Evolutionary conservation across 139 green algal species (phyloP).

Genomic region (Chlorella sp.): DNA sequence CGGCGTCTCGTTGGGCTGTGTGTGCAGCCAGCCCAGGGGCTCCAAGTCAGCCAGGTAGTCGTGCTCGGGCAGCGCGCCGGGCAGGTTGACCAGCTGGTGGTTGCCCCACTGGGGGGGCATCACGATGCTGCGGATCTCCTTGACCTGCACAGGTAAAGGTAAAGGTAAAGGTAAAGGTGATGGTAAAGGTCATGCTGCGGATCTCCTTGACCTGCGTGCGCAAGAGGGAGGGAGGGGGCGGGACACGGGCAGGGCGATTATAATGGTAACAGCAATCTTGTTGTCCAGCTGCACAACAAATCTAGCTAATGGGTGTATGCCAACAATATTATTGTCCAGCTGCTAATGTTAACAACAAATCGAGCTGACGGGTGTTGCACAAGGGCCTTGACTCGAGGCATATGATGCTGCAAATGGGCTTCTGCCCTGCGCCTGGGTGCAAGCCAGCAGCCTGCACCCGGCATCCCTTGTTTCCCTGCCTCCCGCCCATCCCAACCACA

Average conservation of each 20-base stretch:
- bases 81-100: conserved; percentile 94
- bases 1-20: conserved; percentile 95
- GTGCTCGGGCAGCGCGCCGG: conserved; percentile 89
- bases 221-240: not conserved
- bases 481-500: no score
- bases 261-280: no score
- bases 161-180: not conserved
- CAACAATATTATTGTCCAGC: no score
- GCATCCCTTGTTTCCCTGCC: no score
- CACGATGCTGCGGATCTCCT: conserved; percentile 96
- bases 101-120: conserved; percentile 98
- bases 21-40: conserved; percentile 99
- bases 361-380: no score
- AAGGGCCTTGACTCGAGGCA: no score
- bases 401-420: no score
- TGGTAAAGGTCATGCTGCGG: conserved; percentile 71
- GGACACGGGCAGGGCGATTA: not conserved
- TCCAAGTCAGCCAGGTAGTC: conserved; percentile 97
- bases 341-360: no score
- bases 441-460: no score
- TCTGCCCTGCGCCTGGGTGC: no score
- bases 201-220: conserved; percentile 93
- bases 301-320: no score
- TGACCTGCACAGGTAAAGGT: conserved; percentile 68
- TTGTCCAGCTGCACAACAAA: no score